Base-by-base conservation (phyloP, 306 rosid genomes). In the Neltuma alba region DNA sequence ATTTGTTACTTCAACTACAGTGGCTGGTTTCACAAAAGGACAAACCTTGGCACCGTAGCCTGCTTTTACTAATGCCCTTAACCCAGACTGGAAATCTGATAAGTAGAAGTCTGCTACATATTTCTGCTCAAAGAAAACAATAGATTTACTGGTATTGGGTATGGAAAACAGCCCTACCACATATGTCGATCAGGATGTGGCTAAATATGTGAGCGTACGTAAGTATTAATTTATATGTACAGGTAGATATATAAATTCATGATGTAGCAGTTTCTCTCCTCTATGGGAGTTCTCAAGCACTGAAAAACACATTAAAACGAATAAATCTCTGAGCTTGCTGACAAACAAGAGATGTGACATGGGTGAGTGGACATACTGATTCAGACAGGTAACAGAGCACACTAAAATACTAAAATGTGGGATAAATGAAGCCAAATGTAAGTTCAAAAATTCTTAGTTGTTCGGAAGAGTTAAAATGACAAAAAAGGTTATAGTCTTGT, bases 41-140 rank as follows among this genome's bases (percentile, higher is more conserved):
- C 92, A 93, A 74, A 96, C 98, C 89, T 93, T 96, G 69, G 94
- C 93, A 54, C 99, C 98, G 78, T 90, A 85, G 47, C 98, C 99
- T 34, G 97, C 96, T 88, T 96, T 96, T 77, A 96, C 99, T 47
- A 93, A 57, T 21, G 99, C 99, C 88, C 99, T 91, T 78, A 96
- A 85, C 76, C 99, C 99, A 67, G 99, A 85, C 81, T 96, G 98
- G 84, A 91, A 93, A 77, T 96, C 99, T 66, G 99, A 96, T 79
- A 96, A 83, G 83, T 96, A 96, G 73, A 96, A 96, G 60, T 96
- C 99, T 60, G 96, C 94, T 8, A 91, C 91, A 54, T 89, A 82
- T 90, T 82, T 96, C 99, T 96, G 99, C 77, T 54, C 81, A 82
- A 36, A 21, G 58, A 30, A 87, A 64, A 78, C 36, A 72, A 85